Percentiles rank a stretch among this genome's conserved stretches.
Evolutionary conservation across 2,329 filamentous ascomycete species (phyloP).

Genomic region (Alternaria metachromatica): DNA sequence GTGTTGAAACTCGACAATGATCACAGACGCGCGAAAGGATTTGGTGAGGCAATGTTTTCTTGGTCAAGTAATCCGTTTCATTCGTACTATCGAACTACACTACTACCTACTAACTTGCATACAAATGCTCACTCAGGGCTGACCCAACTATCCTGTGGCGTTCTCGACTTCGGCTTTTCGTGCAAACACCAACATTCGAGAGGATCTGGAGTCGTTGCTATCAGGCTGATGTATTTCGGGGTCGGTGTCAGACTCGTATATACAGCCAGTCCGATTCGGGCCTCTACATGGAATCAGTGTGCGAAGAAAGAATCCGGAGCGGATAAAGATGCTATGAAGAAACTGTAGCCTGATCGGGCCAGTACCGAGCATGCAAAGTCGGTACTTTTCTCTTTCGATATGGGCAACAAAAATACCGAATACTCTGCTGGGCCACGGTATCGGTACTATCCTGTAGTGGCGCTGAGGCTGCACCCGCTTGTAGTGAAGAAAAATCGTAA

Average conservation of each 20-base stretch:
- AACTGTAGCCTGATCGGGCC: neutral
- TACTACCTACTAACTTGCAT: neutral
- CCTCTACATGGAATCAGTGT: neutral
- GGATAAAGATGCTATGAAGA: neutral
- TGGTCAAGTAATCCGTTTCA: neutral
- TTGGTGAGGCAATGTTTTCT: neutral
- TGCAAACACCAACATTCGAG: neutral
- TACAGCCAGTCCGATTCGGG: neutral
- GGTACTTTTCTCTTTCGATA: neutral
- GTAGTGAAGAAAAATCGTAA: neutral
- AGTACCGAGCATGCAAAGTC: neutral
- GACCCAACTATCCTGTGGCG: neutral
- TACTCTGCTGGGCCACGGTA: neutral
- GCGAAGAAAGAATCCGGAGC: neutral
- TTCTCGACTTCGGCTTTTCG: neutral
- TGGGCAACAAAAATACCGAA: neutral
- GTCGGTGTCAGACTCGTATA: neutral
- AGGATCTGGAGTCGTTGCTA: neutral
- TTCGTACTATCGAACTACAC: neutral
- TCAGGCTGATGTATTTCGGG: neutral
- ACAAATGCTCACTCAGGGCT: neutral
- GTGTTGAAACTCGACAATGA: neutral
- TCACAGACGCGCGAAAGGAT: neutral
- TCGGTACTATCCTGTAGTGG: neutral
- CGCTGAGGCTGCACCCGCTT: neutral